A percentile compares a stretch with the other conserved stretches of the same genome.
Evolutionary conservation across 2,329 filamentous ascomycete species (phyloP).

Genomic region (Microsporum audouinii): DNA sequence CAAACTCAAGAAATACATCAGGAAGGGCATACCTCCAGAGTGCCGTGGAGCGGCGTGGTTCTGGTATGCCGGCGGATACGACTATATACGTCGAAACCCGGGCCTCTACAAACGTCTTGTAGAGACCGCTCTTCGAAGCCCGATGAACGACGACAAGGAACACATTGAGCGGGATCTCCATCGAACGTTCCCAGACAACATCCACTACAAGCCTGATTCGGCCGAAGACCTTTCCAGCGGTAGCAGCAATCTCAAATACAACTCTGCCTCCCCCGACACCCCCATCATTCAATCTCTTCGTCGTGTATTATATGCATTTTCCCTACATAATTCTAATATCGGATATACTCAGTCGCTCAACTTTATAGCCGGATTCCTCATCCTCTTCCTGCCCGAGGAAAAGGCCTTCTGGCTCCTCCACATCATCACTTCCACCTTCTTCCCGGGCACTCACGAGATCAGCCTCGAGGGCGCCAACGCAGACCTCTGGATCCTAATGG

Average conservation of each 20-base stretch:
- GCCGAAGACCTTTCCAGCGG: conserved; percentile 18
- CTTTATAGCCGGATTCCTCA: conserved; percentile 78
- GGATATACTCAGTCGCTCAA: conserved; percentile 95
- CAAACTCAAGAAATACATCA: conserved; percentile 79
- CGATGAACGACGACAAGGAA: conserved; percentile 66
- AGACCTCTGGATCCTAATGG: conserved; percentile 88
- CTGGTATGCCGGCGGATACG: conserved; percentile 82
- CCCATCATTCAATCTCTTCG: conserved; percentile 70
- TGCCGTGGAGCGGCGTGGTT: conserved; percentile 97
- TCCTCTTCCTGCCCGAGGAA: conserved; percentile 85
- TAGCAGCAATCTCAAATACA: conserved; percentile 27
- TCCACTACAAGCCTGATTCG: conserved; percentile 66
- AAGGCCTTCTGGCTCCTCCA: conserved; percentile 88
- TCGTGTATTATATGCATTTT: conserved; percentile 77
- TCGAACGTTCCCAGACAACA: conserved; percentile 88
- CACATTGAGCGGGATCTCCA: conserved; percentile 90
- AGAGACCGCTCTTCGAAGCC: conserved; percentile 50
- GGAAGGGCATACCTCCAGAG: conserved; percentile 87
- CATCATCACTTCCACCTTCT: conserved; percentile 76
- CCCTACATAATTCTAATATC: conserved; percentile 79
- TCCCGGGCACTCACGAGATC: conserved; percentile 84
- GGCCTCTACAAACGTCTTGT: conserved; percentile 66
- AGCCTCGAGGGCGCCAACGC: conserved; percentile 86
- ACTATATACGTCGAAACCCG: conserved; percentile 61
- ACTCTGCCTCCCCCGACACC: conserved; percentile 45